Conservation (phyloP, 805 yeast species). For the Barnettozyma sp. region DNA sequence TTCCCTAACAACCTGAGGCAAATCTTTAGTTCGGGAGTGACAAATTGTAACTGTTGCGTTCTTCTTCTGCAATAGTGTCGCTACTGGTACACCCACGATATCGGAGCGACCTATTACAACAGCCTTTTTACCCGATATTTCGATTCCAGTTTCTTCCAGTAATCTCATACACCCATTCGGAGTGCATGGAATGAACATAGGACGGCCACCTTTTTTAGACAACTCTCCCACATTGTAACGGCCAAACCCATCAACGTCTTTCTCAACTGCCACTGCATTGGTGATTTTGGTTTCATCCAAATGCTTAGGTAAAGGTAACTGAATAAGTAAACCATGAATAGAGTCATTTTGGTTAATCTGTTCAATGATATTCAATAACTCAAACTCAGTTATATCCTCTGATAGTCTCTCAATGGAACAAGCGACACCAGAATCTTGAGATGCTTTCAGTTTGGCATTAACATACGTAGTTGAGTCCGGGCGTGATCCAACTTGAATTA, state of each 20-base stretch:
- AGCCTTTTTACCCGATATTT: slow-evolving; percentile 71
- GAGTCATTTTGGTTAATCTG: slow-evolving; percentile 63
- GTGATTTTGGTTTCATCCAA: slow-evolving; percentile 77
- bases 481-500: slow-evolving; percentile 81
- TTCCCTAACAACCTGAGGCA: slow-evolving; percentile 47
- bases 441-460: slow-evolving; percentile 85
- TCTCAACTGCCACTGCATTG: slow-evolving; percentile 67
- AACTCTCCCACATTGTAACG: slow-evolving; percentile 85
- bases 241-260: slow-evolving; percentile 96
- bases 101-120: slow-evolving; percentile 94
- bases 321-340: slow-evolving; percentile 84
- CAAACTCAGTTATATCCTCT: slow-evolving; percentile 53
- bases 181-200: slow-evolving; percentile 86
- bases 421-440: slow-evolving; percentile 69
- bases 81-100: slow-evolving; percentile 92
- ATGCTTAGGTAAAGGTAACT: slow-evolving; percentile 80
- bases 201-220: slow-evolving; percentile 77
- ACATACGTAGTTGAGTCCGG: slow-evolving; percentile 92
- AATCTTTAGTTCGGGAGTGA: slow-evolving; percentile 65
- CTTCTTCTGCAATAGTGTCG: slow-evolving; percentile 71
- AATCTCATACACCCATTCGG: slow-evolving; percentile 88
- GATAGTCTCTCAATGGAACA: slow-evolving; percentile 62
- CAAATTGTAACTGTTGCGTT: slow-evolving; percentile 78
- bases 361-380: slow-evolving; percentile 51
- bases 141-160: slow-evolving; percentile 60